Base-by-base conservation (phyloP, 805 yeast species). In the Ogataea zsoltii region DNA sequence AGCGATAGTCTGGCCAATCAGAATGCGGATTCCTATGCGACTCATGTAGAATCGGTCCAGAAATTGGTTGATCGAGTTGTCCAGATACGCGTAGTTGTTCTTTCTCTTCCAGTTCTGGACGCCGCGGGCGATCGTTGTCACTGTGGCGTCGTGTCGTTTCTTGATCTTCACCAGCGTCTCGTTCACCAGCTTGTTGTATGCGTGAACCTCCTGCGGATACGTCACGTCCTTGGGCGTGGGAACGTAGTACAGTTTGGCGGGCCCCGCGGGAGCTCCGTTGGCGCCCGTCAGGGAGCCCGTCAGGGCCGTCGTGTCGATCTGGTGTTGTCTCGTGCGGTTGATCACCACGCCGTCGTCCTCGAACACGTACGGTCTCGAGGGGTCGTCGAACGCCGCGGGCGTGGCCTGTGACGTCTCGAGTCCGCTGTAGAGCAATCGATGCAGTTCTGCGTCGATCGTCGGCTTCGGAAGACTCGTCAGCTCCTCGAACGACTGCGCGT, bases 1-100 rank as follows among this genome's bases (percentile, higher is more conserved):
- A 1, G 96, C 92, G 53, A 89, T 84, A 58, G 89, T 96, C 68
- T 89, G 97, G n/a, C 96, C 97, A 58, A 89, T 87, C 33, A 89
- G 75, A 95, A 90, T 90, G 53, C 97, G 76, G 49, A 90, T 90
- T 2, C 97, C 97, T 50, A 90, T 90, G 47, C 96, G 75, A 42
- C 89, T 83, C 90, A 89, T 83, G 70, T 90, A 89, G 62, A 89
- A 89, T 26, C 94, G 67, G 67, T 90, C 97, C 51, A 89, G 70
- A 60, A 90, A 89, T 13, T 81, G 75, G 66, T 90, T 96, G 29
- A 90, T 81, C 11, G 88, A 79, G 42, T 82, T 75, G 58, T 86
- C 88, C 32, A 86, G 82, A 25, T 76, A 70, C 31, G 65, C 56
- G 53, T 34, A 54, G 30, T 75, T 69, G 11, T 75, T 70, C 42